Evolutionary conservation across 78 protist genomes (phyloP).

Genomic region (Pelomyxa schiedti): DNA sequence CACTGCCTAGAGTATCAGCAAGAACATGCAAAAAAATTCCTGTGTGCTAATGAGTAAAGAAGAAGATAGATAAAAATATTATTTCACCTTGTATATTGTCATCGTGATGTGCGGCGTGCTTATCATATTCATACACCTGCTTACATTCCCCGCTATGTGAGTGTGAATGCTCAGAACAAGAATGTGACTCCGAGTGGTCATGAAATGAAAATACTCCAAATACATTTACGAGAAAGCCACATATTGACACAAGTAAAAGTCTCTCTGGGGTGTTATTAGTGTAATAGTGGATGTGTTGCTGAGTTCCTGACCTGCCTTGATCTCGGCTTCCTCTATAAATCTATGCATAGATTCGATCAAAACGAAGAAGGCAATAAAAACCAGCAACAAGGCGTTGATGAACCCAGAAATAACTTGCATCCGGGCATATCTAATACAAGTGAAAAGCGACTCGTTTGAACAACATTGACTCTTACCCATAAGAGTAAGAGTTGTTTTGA

Average conservation of each 20-base stretch:
- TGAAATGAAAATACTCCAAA: conserved; percentile 78
- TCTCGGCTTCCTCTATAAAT: conserved; percentile 62
- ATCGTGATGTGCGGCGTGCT: conserved; percentile 10
- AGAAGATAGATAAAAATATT: neutral
- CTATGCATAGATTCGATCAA: conserved; percentile 61
- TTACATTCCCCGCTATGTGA: conserved; percentile 16
- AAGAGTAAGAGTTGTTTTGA: conserved; percentile 37
- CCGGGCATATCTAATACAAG: conserved; percentile 62
- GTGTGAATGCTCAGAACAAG: too few species aligned
- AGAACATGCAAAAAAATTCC: conserved; percentile 88
- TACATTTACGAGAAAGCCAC: conserved; percentile 84
- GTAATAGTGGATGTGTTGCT: too few species aligned
- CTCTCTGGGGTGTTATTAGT: too few species aligned
- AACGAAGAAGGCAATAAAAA: conserved; percentile 67
- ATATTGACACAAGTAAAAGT: conserved; percentile 70
- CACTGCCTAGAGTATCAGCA: conserved; percentile 92
- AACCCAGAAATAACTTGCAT: conserved; percentile 78
- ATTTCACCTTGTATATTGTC: conserved; percentile 27
- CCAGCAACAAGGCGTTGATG: conserved; percentile 77
- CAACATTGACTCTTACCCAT: conserved; percentile 53
- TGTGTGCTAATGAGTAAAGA: neutral
- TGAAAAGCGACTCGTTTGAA: neutral
- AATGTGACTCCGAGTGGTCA: too few species aligned
- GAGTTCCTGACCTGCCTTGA: too few species aligned
- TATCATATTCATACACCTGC: conserved; percentile 36